Evolutionary conservation across 371 early-diverging fungal species (phyloP).

Genomic region (Rhizopus microsporus): DNA sequence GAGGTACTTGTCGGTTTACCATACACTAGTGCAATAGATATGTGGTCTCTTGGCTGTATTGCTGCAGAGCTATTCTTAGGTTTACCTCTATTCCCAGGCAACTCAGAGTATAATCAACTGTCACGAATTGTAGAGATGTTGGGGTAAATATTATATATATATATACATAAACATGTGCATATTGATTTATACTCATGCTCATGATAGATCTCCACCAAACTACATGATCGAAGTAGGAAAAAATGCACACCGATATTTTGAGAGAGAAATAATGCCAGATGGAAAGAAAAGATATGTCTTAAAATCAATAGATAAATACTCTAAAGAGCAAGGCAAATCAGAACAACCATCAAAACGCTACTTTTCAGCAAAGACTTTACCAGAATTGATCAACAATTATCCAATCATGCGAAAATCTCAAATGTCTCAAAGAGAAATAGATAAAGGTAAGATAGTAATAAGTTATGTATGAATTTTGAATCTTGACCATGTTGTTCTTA

Average conservation of each 20-base stretch:
- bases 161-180: background rate
- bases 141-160: constrained; percentile 52
- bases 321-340: constrained; percentile 67
- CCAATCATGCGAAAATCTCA: constrained; percentile 76
- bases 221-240: constrained; percentile 94
- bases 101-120: constrained; percentile 94
- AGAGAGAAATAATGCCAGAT: constrained; percentile 45
- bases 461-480: background rate
- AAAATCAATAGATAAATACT: constrained; percentile 83
- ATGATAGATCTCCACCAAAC: constrained; percentile 69
- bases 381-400: constrained; percentile 84
- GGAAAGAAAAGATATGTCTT: constrained; percentile 66
- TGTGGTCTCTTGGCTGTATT: constrained; percentile 99
- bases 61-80: constrained; percentile 93
- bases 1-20: constrained; percentile 92
- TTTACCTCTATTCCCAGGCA: constrained; percentile 95
- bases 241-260: constrained; percentile 82
- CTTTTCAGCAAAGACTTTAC: constrained; percentile 79
- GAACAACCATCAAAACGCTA: constrained; percentile 93
- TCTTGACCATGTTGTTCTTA: constrained; percentile 11
- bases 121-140: constrained; percentile 88
- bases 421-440: constrained; percentile 67
- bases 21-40: constrained; percentile 94
- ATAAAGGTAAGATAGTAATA: constrained; percentile 57
- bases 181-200: background rate